Percentiles rank a stretch among this genome's conserved stretches.
phyloP scores from a whole-genome alignment of 495 filamentous ascomycete species.

The Tuber borchii region DNA sequence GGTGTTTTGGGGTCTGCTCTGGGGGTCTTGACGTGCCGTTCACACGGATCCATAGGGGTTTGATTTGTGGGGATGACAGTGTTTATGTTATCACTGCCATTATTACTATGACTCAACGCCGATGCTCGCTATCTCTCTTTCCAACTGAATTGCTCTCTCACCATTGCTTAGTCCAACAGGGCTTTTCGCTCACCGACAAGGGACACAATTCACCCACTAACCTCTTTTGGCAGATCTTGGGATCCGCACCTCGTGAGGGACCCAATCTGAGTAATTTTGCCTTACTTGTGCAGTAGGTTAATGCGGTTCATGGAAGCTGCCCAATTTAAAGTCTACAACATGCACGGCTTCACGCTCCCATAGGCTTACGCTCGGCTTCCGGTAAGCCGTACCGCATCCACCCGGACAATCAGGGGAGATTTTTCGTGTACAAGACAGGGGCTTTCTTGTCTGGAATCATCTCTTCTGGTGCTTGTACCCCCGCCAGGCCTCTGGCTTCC shows the following conservation, averaged over 20 bases:
- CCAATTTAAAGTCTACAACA: neutral
- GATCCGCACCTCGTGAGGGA: neutral
- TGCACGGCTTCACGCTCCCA: neutral
- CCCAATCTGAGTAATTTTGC: neutral
- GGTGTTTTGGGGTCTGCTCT: neutral
- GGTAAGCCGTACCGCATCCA: neutral
- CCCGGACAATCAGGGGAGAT: no score
- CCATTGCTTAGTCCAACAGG: neutral
- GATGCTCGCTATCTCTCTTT: neutral
- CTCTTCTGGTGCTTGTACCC: no score
- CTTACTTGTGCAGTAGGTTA: neutral
- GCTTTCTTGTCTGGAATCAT: no score
- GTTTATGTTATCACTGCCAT: neutral
- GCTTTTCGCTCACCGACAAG: neutral
- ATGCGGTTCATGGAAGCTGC: neutral
- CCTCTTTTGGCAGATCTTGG: neutral
- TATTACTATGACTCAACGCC: neutral
- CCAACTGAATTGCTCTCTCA: neutral
- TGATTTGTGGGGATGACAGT: neutral
- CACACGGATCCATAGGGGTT: neutral
- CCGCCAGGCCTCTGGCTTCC: no score
- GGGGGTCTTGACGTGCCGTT: neutral
- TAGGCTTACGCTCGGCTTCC: neutral
- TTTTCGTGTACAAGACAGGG: no score
- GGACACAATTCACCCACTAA: neutral